Percentiles rank a stretch among this genome's conserved stretches.
Conservation (phyloP, 179 eudicot species). For the Dionaea muscipula region DNA sequence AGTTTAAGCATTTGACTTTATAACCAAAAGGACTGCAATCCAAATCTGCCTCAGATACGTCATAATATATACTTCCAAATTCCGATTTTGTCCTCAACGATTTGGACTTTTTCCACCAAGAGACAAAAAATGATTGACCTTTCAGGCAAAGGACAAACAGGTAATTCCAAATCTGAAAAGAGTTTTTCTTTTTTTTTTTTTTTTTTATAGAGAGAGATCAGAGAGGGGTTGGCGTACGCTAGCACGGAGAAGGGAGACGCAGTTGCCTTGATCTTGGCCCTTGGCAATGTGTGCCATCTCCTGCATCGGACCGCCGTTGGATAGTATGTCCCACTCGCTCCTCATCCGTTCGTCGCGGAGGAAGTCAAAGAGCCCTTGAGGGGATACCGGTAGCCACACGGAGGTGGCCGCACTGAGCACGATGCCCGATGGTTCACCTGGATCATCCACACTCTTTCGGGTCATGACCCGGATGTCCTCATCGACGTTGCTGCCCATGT, state of each 20-base stretch:
- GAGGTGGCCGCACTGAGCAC: conserved; percentile 91
- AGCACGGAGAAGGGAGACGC: conserved; percentile 88
- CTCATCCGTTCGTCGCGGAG: conserved; percentile 72
- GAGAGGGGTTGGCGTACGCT: conserved; percentile 33
- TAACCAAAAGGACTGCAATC: not conserved
- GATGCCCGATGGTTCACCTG: conserved; percentile 87
- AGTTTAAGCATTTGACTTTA: conserved; percentile 5
- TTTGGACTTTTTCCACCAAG: conserved; percentile 13
- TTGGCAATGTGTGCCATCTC: conserved; percentile 98
- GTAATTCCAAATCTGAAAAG: conserved; percentile 9
- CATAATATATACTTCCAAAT: conserved; percentile 32
- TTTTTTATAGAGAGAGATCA: not conserved
- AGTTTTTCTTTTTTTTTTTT: too few species aligned
- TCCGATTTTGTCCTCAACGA: conserved; percentile 17
- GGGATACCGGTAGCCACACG: conserved; percentile 82
- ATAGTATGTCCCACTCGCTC: conserved; percentile 88
- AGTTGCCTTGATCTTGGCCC: conserved; percentile 93
- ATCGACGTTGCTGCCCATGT: conserved; percentile 50
- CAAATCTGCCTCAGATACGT: conserved; percentile 7
- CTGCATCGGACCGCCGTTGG: conserved; percentile 96
- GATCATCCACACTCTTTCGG: conserved; percentile 78
- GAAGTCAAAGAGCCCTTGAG: conserved; percentile 74
- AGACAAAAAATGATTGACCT: conserved; percentile 21
- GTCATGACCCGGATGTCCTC: conserved; percentile 94
- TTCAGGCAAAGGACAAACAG: conserved; percentile 23